Evolutionary conservation across 768 basidiomycete species (phyloP).

Genomic region (Albatrellus ellisii): DNA sequence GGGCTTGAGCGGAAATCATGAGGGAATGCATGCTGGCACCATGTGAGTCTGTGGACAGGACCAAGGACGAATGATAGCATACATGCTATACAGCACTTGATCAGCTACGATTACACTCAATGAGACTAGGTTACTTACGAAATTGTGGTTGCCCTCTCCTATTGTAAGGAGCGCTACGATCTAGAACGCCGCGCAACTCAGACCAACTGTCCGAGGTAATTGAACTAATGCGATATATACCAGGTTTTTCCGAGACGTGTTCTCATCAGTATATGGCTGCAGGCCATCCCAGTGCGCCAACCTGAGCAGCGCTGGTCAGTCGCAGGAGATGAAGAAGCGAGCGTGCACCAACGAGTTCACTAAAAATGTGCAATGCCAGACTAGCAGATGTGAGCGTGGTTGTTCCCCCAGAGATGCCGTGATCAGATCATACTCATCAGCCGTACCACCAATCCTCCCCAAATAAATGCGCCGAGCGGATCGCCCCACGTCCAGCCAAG

Average conservation of each 20-base stretch:
- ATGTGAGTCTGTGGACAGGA: not conserved
- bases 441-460: conserved; percentile 53
- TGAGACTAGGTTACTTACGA: conserved; percentile 28
- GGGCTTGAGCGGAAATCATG: conserved; percentile 67
- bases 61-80: not conserved
- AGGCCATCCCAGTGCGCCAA: conserved; percentile 75
- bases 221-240: conserved; percentile 21
- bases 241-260: conserved; percentile 62
- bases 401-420: no score
- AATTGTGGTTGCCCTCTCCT: conserved; percentile 74
- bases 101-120: not conserved
- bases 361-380: conserved; percentile 63
- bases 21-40: conserved; percentile 55
- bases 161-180: conserved; percentile 54
- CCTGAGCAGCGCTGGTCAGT: conserved; percentile 18
- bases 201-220: not conserved
- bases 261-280: conserved; percentile 71
- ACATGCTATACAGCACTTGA: conserved; percentile 1
- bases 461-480: conserved; percentile 51
- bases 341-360: conserved; percentile 45
- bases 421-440: conserved; percentile 42
- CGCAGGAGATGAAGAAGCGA: not conserved
- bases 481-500: conserved; percentile 53
- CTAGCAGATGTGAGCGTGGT: conserved; percentile 18
- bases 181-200: conserved; percentile 26